Conservation (phyloP, 2,329 filamentous ascomycete genomes). For the Neocatenulostroma microsporum region DNA sequence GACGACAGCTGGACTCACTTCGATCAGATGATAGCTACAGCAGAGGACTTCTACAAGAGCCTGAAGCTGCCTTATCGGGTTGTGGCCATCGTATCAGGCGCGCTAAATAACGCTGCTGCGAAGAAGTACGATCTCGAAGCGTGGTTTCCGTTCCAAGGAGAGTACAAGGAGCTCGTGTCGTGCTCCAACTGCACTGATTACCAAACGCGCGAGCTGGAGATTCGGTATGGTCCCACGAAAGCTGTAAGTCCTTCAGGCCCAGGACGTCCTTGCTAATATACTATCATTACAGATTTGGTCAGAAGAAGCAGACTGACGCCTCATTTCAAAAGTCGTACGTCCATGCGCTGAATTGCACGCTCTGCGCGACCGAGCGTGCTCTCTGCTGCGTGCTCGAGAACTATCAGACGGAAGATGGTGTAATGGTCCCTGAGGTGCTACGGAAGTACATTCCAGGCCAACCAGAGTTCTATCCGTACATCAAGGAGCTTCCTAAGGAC, state of each 20-base stretch:
- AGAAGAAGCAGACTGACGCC: slow-evolving; percentile 74
- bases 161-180: slow-evolving; percentile 96
- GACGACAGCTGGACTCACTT: slow-evolving; percentile 91
- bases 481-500: slow-evolving; percentile 76
- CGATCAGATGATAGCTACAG: slow-evolving; percentile 82
- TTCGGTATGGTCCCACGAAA: slow-evolving; percentile 50
- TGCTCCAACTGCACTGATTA: slow-evolving; percentile 99
- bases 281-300: slow-evolving; percentile 53
- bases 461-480: slow-evolving; percentile 81
- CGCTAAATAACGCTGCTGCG: slow-evolving; percentile 76
- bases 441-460: slow-evolving; percentile 85
- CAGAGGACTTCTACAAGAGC: slow-evolving; percentile 92
- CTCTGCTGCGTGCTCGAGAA: slow-evolving; percentile 95
- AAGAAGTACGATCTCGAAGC: slow-evolving; percentile 97
- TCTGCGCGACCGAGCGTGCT: slow-evolving; percentile 85
- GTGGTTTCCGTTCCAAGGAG: slow-evolving; percentile 91
- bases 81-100: slow-evolving; percentile 91
- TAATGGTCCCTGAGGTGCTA: slow-evolving; percentile 72
- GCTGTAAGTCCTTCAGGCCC: slow-evolving; percentile 1
- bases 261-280: too few species aligned
- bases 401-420: slow-evolving; percentile 82
- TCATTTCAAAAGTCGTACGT: slow-evolving; percentile 80
- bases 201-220: slow-evolving; percentile 88
- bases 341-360: slow-evolving; percentile 81
- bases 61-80: slow-evolving; percentile 84